These are phyloP conservation scores for Rhododendron williamsianum DNA, from an alignment of 148 eudicot genomes.

Conservation along the genomic window DNA sequence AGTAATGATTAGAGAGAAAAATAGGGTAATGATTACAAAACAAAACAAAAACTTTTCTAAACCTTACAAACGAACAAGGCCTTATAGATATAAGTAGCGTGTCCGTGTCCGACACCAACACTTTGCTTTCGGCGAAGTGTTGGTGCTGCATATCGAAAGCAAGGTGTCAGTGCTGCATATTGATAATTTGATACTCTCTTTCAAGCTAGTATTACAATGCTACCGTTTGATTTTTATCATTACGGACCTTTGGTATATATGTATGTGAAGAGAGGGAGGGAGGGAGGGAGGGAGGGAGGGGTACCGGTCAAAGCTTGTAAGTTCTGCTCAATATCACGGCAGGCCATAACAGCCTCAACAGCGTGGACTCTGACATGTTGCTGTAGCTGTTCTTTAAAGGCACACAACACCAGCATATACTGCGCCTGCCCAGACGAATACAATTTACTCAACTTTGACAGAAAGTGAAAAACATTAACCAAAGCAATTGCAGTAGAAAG, in stretches of 20 bases:
- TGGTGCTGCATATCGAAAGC: too few relatives aligned
- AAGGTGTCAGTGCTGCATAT: too few relatives aligned
- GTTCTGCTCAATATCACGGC: conserved; percentile 87
- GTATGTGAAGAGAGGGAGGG: neutral
- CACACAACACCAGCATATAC: conserved; percentile 71
- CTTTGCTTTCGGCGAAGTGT: too few relatives aligned
- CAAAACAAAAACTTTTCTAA: too few relatives aligned
- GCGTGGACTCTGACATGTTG: conserved; percentile 98
- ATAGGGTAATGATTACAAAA: too few relatives aligned
- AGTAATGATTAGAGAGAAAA: too few relatives aligned
- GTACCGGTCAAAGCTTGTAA: conserved; percentile 81
- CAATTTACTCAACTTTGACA: neutral
- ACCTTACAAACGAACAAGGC: too few relatives aligned
- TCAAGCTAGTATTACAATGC: neutral
- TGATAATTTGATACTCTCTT: neutral
- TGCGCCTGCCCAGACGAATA: conserved; percentile 42
- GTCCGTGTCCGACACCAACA: too few relatives aligned
- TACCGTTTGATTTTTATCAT: too few relatives aligned
- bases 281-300: neutral
- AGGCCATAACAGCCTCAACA: conserved; percentile 95
- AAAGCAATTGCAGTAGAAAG: neutral
- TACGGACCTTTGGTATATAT: neutral
- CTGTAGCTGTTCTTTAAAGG: conserved; percentile 90
- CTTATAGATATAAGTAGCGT: neutral
- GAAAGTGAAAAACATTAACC: neutral